A percentile compares a stretch with the other conserved stretches of the same genome.
Evolutionary conservation across 148 eudicot species (phyloP).

Genomic region (Selenicereus undatus): DNA sequence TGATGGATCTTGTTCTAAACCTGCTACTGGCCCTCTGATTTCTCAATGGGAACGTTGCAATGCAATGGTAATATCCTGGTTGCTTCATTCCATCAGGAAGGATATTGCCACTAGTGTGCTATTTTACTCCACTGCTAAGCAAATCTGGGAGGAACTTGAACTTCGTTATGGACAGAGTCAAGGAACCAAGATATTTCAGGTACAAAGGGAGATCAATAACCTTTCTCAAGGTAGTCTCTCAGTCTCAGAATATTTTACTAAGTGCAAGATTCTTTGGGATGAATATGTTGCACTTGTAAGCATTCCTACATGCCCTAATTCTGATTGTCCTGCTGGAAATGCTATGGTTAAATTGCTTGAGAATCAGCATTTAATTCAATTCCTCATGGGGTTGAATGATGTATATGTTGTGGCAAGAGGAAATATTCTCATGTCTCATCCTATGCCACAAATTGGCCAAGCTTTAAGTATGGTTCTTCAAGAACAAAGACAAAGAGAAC

Average conservation of each 20-base stretch:
- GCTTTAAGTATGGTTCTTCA: too few relatives aligned
- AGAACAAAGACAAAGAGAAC: too few relatives aligned
- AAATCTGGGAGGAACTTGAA: neutral
- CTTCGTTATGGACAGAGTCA: neutral
- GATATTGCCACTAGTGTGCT: neutral
- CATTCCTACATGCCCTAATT: neutral
- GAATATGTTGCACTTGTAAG: neutral
- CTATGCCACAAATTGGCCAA: too few relatives aligned
- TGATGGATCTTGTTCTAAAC: neutral
- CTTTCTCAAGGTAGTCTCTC: neutral
- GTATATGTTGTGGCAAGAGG: too few relatives aligned
- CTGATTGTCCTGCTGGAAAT: neutral
- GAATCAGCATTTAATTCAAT: neutral
- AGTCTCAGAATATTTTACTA: neutral
- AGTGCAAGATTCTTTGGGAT: neutral
- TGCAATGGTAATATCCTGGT: neutral
- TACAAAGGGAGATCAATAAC: too few relatives aligned
- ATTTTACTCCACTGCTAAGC: neutral
- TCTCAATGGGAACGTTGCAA: neutral
- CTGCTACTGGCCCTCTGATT: neutral
- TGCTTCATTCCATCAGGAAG: neutral
- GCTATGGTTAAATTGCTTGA: neutral
- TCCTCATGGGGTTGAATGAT: neutral
- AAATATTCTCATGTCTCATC: neutral
- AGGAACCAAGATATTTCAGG: neutral